Evolutionary conservation across 768 basidiomycete genomes (phyloP), one percentile per base, ranked within the genome.

Genomic region (Pholiota conissans): DNA sequence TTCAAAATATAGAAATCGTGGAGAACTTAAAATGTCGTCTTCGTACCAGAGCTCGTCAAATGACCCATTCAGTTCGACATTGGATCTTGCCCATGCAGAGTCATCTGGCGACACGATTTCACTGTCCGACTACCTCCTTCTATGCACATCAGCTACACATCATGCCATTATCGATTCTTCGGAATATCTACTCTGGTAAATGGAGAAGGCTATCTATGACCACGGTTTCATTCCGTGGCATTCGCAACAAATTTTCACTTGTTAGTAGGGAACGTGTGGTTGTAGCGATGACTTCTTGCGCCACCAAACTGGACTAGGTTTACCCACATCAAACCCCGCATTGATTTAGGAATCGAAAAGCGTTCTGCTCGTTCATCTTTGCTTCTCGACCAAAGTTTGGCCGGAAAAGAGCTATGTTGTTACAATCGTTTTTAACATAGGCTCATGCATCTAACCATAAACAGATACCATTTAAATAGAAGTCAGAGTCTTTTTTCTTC

Each of bases 21-120:
- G 9, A 11, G 26, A 29, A 45, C 35, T 27, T 53, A 26, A n/a
- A 53, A 53, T 45, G 20, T 55, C 28, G 30, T 55, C 29, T 55
- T 27, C 40, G 32, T 52, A 26, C 26, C 34, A 42, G 27, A 49
- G 26, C 13, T 22, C 50, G 50, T 52, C 50, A 52, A 52, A 52
- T 52, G 50, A 52, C 50, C 49, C 50, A 26, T 22, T 27, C 0
- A 37, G 5, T 52, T 22, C 9, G 37, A 9, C 35, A 37, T 27
- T n/a, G 9, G n/a, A 18, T 6, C 26, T 9, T 18, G 9, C 11
- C n/a, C n/a, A n/a, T 11, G 9, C n/a, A 8, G 24, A 37, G 50
- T 39, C 35, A 39, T 39, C 50, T 39, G 32, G 24, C 34, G 14
- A 52, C 39, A 37, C 3, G 8, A 45, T 22, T 24, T 24, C 42